Evolutionary conservation across 164 flowering plant genomes (phyloP).

Genomic region (grape (Vitis vinifera)): DNA sequence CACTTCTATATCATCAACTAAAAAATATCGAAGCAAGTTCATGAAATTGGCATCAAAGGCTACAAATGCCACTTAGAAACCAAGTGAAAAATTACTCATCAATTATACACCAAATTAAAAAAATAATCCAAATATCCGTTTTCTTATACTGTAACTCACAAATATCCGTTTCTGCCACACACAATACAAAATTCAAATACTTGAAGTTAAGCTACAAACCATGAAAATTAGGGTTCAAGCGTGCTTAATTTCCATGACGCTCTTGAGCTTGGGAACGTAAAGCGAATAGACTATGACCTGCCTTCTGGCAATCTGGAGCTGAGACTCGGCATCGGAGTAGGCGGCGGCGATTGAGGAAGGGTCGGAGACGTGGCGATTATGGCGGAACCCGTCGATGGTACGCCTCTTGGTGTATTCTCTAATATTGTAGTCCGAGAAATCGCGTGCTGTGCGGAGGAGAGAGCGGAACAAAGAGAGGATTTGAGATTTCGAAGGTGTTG

Average conservation of each 20-base stretch:
- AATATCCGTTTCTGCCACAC: too few relatives aligned
- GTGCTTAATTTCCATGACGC: constrained; percentile 57
- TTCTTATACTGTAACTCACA: not conserved
- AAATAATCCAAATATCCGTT: not conserved
- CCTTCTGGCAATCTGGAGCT: constrained; percentile 62
- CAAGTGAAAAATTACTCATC: too few relatives aligned
- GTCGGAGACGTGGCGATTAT: constrained; percentile 45
- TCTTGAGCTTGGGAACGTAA: constrained; percentile 58
- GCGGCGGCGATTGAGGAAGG: constrained; percentile 44
- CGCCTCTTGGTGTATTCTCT: constrained; percentile 76
- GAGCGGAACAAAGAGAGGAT: constrained; percentile 46
- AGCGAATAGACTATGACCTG: constrained; percentile 67
- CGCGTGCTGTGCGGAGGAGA: constrained; percentile 56
- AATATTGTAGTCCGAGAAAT: constrained; percentile 76
- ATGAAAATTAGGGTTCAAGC: not conserved
- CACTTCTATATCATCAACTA: too few relatives aligned
- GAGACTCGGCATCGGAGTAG: constrained; percentile 55
- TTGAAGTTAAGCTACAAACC: too few relatives aligned
- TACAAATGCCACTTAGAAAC: too few relatives aligned
- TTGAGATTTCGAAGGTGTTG: constrained; percentile 29
- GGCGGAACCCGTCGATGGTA: constrained; percentile 64
- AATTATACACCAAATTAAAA: not conserved
- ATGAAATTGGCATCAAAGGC: too few relatives aligned
- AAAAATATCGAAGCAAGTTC: too few relatives aligned
- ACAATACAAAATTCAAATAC: too few relatives aligned